These are phyloP conservation scores for Penicillium fimorum DNA, from an alignment of 495 filamentous ascomycete genomes.

Conservation along the genomic window DNA sequence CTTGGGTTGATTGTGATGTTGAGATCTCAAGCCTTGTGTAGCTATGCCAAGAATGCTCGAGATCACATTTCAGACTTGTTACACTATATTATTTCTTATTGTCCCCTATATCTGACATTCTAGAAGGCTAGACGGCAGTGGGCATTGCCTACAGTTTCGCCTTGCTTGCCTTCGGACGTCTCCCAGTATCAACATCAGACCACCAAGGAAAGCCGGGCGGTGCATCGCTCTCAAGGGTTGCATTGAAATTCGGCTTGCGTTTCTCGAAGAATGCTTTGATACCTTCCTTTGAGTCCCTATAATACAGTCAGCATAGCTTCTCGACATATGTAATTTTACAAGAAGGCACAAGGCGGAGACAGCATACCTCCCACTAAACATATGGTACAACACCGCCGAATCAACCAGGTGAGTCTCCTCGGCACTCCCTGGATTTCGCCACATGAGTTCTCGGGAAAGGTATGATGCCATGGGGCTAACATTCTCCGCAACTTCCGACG, in stretches of 20 bases:
- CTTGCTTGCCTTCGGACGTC: slow-evolving; percentile 1
- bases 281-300: slow-evolving; percentile 10
- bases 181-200: slow-evolving; percentile 17
- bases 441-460: slow-evolving; percentile 56
- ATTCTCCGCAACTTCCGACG: slow-evolving; percentile 52
- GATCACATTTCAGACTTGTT: neutral
- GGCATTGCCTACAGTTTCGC: slow-evolving; percentile 2
- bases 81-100: neutral
- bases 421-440: slow-evolving; percentile 45
- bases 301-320: neutral
- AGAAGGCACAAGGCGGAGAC: neutral
- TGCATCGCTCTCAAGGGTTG: slow-evolving; percentile 26
- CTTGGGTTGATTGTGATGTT: too few species aligned
- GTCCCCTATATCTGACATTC: neutral
- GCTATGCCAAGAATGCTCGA: neutral
- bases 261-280: slow-evolving; percentile 48
- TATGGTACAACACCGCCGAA: slow-evolving; percentile 49
- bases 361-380: slow-evolving; percentile 41
- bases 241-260: slow-evolving; percentile 52
- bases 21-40: neutral
- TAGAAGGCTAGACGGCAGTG: neutral
- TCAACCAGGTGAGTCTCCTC: slow-evolving; percentile 57
- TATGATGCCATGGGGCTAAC: slow-evolving; percentile 46
- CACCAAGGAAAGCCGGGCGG: slow-evolving; percentile 35
- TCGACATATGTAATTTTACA: neutral